Evolutionary conservation across 2,329 filamentous ascomycete species (phyloP), one percentile per base, ranked within the genome.

Genomic region (Apiospora pterosperma): DNA sequence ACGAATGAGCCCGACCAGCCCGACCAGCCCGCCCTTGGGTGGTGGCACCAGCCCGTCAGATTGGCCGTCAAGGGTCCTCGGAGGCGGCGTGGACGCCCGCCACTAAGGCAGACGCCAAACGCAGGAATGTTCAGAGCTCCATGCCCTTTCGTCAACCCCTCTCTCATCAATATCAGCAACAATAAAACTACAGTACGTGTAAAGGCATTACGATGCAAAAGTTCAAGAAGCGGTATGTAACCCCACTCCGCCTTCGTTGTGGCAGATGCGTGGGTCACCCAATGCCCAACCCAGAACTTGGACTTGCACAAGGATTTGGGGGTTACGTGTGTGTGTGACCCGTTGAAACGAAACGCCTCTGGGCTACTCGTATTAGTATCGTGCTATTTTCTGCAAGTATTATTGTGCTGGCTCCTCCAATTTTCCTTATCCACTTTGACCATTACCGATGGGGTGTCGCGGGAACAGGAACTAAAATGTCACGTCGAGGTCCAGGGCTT

Each of bases 331-430:
- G 48, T 19, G 48, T 55, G 48, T 55, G 48, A 55, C 48, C 48
- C 48, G 48, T 55, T 55, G 48, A 55, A 55, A 55, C 48, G 48
- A 55, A 55, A 55, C 48, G 48, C n/a, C n/a, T 55, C 48, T 34
- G 48, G 21, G 34, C 48, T 16, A n/a, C n/a, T n/a, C n/a, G n/a
- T n/a, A n/a, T n/a, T n/a, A n/a, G n/a, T n/a, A 55, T 55, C 48
- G 48, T 21, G 48, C 44, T 31, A 52, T 31, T 34, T 55, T 34
- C 38, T 28, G n/a, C n/a, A n/a, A n/a, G n/a, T n/a, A n/a, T 19
- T 19, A 28, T 55, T 28, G 28, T 34, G 48, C 34, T 55, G 48
- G 48, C 48, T 55, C 48, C 48, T 55, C 48, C 28, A 34, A 55
- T n/a, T 55, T 55, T 55, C 28, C 48, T 19, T 19, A 10, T 16